These are phyloP conservation scores for Mastigamoeba balamuthi DNA, from an alignment of 78 protist species.

Conservation along the genomic window DNA sequence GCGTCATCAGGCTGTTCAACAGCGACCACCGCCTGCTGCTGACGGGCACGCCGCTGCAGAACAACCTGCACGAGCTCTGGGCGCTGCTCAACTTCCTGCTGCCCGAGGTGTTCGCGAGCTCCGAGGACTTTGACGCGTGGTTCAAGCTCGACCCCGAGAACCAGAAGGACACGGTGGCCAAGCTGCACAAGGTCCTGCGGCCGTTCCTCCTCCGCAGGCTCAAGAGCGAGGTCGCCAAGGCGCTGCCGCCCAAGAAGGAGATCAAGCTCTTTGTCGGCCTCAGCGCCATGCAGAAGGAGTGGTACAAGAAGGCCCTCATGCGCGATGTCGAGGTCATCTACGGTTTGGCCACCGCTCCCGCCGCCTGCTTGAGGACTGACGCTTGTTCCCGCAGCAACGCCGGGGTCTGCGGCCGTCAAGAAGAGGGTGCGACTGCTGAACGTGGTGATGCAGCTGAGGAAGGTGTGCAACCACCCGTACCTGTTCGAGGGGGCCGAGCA, in stretches of 20 bases:
- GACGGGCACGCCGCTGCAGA: conserved; percentile 95
- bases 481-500: conserved; percentile 91
- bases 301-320: conserved; percentile 46
- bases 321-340: conserved; percentile 35
- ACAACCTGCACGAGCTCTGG: conserved; percentile 98
- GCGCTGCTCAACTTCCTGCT: conserved; percentile 96
- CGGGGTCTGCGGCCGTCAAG: background rate
- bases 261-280: conserved; percentile 64
- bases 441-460: conserved; percentile 88
- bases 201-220: conserved; percentile 85
- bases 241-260: conserved; percentile 93
- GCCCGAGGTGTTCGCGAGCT: conserved; percentile 82
- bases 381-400: too few relatives aligned
- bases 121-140: conserved; percentile 84
- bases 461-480: conserved; percentile 94
- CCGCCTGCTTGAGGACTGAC: too few relatives aligned
- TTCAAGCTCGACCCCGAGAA: conserved; percentile 52
- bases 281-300: conserved; percentile 51
- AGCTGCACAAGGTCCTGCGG: conserved; percentile 60
- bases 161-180: conserved; percentile 40
- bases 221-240: conserved; percentile 85
- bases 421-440: conserved; percentile 56
- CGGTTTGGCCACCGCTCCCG: conserved; percentile 12
- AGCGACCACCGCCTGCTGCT: conserved; percentile 70
- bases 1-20: conserved; percentile 40